A percentile compares a stretch with the other conserved stretches of the same genome.
These are phyloP conservation scores for Cenchrus fungigraminus DNA, from an alignment of 176 grass and related monocot species.

Conservation along the genomic window DNA sequence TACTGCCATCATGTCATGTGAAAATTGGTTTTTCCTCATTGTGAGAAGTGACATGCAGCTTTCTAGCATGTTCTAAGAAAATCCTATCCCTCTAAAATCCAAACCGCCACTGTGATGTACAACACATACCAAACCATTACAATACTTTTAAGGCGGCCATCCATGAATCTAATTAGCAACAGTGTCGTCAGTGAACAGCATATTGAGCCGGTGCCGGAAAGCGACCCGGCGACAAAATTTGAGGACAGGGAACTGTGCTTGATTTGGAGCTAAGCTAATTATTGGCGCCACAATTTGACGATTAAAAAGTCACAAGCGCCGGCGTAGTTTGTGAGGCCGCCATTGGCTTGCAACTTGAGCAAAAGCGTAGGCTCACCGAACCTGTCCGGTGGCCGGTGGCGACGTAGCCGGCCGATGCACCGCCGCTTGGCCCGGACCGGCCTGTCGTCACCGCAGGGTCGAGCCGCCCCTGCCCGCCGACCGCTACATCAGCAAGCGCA, in stretches of 20 bases:
- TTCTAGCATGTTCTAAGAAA: background rate
- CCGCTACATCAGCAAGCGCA: background rate
- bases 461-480: conserved; percentile 29
- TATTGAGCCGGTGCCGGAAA: conserved; percentile 26
- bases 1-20: no score
- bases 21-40: background rate
- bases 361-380: conserved; percentile 32
- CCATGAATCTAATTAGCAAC: background rate
- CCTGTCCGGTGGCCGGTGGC: background rate
- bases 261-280: conserved; percentile 40
- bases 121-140: background rate
- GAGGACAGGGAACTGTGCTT: conserved; percentile 3
- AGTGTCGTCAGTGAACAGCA: background rate
- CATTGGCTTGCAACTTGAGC: conserved; percentile 37
- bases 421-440: background rate
- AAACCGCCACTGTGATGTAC: background rate
- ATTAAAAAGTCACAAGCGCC: conserved; percentile 15
- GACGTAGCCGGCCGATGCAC: conserved; percentile 13
- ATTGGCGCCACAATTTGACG: background rate
- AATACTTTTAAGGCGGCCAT: background rate
- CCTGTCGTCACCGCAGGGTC: conserved; percentile 16
- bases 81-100: background rate
- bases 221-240: conserved; percentile 44
- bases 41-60: background rate
- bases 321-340: conserved; percentile 29